These are phyloP conservation scores for Sphaerulina populicola DNA, from an alignment of 2,329 filamentous ascomycete genomes.

Conservation along the genomic window DNA sequence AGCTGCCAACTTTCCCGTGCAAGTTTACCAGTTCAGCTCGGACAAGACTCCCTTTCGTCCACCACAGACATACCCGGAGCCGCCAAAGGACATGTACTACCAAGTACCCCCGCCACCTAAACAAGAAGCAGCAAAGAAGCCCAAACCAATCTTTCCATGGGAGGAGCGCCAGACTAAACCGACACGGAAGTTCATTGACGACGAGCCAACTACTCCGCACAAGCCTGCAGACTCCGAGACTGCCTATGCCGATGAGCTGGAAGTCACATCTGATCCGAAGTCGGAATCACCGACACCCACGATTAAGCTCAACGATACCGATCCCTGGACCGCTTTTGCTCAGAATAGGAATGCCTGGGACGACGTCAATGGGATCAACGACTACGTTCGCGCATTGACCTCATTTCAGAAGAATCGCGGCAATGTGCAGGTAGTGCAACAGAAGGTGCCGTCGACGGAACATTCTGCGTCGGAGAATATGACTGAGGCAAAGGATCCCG, in stretches of 20 bases:
- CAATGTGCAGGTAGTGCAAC: conserved; percentile 28
- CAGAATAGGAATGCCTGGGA: conserved; percentile 81
- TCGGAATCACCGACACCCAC: conserved; percentile 38
- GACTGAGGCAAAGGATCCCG: conserved; percentile 20
- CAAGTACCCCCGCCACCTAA: conserved; percentile 55
- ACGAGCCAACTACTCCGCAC: conserved; percentile 30
- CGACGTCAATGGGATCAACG: conserved; percentile 75
- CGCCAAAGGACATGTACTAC: conserved; percentile 83
- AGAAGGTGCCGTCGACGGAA: conserved; percentile 15
- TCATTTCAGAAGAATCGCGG: conserved; percentile 52
- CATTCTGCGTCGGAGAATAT: conserved; percentile 15
- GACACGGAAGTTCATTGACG: conserved; percentile 58
- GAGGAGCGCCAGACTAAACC: conserved; percentile 59
- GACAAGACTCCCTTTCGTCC: conserved; percentile 68
- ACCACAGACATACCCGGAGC: conserved; percentile 68
- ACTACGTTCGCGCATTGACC: conserved; percentile 68
- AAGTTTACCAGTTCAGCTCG: conserved; percentile 74
- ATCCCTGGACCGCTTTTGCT: conserved; percentile 63
- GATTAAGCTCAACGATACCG: conserved; percentile 42
- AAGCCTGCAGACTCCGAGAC: conserved; percentile 17
- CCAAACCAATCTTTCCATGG: conserved; percentile 77
- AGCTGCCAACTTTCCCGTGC: conserved; percentile 70
- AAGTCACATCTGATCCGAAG: conserved; percentile 21
- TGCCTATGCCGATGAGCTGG: conserved; percentile 25
- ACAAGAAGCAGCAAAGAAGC: conserved; percentile 50